Evolutionary conservation across 1,139 yeast species (phyloP), one percentile per base, ranked within the genome.

Genomic region (Sugiyamaella castrensis): DNA sequence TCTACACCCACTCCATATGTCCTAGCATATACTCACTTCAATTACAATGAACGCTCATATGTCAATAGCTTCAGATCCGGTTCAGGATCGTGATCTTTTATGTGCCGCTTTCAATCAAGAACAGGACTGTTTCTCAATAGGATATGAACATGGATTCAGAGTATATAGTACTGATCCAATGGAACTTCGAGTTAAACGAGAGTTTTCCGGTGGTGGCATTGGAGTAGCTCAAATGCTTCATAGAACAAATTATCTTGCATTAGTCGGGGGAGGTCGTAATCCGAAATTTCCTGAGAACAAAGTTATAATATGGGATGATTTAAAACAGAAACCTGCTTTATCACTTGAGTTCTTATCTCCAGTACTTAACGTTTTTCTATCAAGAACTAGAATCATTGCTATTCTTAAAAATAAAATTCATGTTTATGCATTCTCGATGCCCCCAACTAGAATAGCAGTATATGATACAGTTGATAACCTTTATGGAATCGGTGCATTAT

Each of bases 131-230:
- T 89, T 91, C 69, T 87, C 96, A 24, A 73, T 87, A 30, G 87
- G 94, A 45, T 85, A 84, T 57, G 91, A 87, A 55, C 69, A 74
- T 46, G 97, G 97, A 27, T 88, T 91, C 65, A 71, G 83, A 47
- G 95, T 91, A n/a, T 91, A 82, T 72, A 86, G 84, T 63, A 78
- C 95, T 5, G 89, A 87, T 63, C 98, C 98, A 6, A 74, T 89
- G 69, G 95, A 87, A 55, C 70, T 82, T 56, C 76, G 94, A 57
- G 92, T 89, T 49, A 76, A 80, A 60, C 74, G 95, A 46, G 65
- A 63, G 32, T 65, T 68, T 45, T 47, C 57, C 24, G 80, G 37
- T 44, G 73, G 73, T 16, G 96, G 96, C 0, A 80, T 88, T 26
- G 95, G 94, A 2, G 73, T 77, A 37, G 80, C 85, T 1, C 75